These are phyloP conservation scores for Flagelloscypha sp. DNA, from an alignment of 768 basidiomycete species.

Conservation along the genomic window DNA sequence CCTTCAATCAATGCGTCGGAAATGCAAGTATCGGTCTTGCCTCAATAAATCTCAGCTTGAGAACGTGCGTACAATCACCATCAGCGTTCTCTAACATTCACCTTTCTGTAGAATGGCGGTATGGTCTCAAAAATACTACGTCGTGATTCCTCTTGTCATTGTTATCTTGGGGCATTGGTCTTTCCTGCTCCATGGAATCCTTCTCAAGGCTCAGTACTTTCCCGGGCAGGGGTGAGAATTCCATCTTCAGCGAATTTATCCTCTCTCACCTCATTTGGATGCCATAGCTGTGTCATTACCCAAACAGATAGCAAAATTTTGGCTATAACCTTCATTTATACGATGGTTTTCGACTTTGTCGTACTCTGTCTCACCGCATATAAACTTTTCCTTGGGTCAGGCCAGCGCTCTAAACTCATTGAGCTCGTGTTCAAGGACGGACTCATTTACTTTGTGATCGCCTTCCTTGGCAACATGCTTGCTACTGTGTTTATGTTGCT, in stretches of 20 bases:
- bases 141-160: slow-evolving; percentile 41
- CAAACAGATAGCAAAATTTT: slow-evolving; percentile 52
- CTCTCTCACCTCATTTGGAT: too few relatives aligned
- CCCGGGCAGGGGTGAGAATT: too few relatives aligned
- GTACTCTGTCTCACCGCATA: slow-evolving; percentile 54
- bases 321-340: slow-evolving; percentile 62
- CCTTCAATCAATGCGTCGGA: slow-evolving; percentile 56
- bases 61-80: slow-evolving; percentile 41
- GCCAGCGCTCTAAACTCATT: slow-evolving; percentile 48
- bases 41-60: slow-evolving; percentile 60
- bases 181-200: slow-evolving; percentile 45
- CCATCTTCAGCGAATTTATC: too few relatives aligned
- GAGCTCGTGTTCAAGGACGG: slow-evolving; percentile 66
- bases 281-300: slow-evolving; percentile 46
- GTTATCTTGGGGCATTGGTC: slow-evolving; percentile 69
- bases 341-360: slow-evolving; percentile 63
- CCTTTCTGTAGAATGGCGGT: slow-evolving; percentile 49
- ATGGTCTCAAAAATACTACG: slow-evolving; percentile 51
- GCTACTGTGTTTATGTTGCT: slow-evolving; percentile 60
- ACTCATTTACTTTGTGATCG: slow-evolving; percentile 62
- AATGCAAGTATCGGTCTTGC: slow-evolving; percentile 63
- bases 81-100: not conserved
- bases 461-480: slow-evolving; percentile 60
- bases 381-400: slow-evolving; percentile 42
- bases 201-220: too few relatives aligned